phyloP scores from a whole-genome alignment of 768 basidiomycete species.

The Xerocomellus dryophilus region DNA sequence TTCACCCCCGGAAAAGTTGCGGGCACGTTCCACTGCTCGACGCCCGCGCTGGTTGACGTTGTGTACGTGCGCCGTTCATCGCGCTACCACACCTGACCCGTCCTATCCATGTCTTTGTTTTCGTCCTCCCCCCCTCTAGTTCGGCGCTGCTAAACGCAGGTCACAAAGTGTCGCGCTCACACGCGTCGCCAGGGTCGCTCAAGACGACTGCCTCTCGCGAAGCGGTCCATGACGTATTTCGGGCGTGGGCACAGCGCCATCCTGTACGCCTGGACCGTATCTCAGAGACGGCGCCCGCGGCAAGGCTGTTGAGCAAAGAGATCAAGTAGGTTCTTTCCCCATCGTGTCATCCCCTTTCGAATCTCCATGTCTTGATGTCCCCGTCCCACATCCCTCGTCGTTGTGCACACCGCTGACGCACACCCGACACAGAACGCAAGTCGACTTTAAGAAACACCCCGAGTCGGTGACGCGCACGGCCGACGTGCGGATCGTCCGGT shows the following conservation, averaged over 20 bases:
- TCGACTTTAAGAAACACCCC: slow-evolving; percentile 79
- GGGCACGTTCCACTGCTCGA: slow-evolving; percentile 76
- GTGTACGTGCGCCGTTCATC: slow-evolving; percentile 49
- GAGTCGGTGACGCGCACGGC: slow-evolving; percentile 56
- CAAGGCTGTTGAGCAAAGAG: slow-evolving; percentile 62
- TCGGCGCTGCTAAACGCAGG: slow-evolving; percentile 89
- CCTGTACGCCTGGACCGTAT: slow-evolving; percentile 87
- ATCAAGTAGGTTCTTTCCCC: slow-evolving; percentile 48
- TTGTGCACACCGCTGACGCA: neutral
- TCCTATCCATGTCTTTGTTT: neutral
- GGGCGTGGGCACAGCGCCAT: slow-evolving; percentile 78
- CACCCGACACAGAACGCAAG: slow-evolving; percentile 36
- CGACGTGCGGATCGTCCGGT: slow-evolving; percentile 77
- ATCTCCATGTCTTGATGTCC: too few species aligned
- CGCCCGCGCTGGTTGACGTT: slow-evolving; percentile 70
- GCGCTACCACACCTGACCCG: neutral
- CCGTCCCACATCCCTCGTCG: too few species aligned
- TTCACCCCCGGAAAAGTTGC: slow-evolving; percentile 82
- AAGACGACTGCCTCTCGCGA: slow-evolving; percentile 79
- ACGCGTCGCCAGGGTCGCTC: slow-evolving; percentile 83
- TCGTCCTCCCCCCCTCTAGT: slow-evolving; percentile 36
- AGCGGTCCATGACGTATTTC: slow-evolving; percentile 77
- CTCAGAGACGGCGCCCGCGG: slow-evolving; percentile 67
- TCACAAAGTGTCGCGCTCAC: slow-evolving; percentile 83
- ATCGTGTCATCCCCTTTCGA: too few species aligned